Percentiles rank a stretch among this genome's conserved stretches.
phyloP scores from a whole-genome alignment of 257 asterid species.

The Anisodus tanguticus region DNA sequence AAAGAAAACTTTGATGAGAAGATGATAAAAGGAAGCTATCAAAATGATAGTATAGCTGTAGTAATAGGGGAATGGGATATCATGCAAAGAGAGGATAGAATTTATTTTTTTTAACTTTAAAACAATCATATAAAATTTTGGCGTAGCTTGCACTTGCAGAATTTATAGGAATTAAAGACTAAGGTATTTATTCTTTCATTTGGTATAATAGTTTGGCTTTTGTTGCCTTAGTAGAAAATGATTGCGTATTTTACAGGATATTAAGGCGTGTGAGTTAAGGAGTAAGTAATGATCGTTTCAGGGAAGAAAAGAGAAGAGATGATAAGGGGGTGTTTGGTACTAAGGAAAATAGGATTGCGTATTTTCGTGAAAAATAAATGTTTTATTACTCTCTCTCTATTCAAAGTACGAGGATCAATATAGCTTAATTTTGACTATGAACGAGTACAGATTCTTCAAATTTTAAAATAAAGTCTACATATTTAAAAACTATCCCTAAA shows the following conservation, averaged over 20 bases:
- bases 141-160: constrained; percentile 70
- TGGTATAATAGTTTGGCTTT: background rate
- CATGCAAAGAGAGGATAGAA: background rate
- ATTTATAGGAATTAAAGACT: background rate
- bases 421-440: no score
- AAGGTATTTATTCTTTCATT: background rate
- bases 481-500: no score
- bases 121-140: constrained; percentile 22
- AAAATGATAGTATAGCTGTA: constrained; percentile 9
- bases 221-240: constrained; percentile 6
- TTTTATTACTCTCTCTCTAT: no score
- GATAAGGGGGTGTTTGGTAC: no score
- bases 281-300: background rate
- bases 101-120: no score
- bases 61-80: constrained; percentile 40
- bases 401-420: no score
- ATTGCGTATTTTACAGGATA: no score
- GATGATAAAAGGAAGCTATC: constrained; percentile 64
- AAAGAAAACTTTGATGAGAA: background rate
- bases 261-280: no score
- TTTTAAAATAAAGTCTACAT: no score
- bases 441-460: no score
- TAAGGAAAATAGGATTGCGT: no score
- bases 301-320: background rate
- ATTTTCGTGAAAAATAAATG: no score